Evolutionary conservation across 345 rosid species (phyloP).

Genomic region (Angophora floribunda): DNA sequence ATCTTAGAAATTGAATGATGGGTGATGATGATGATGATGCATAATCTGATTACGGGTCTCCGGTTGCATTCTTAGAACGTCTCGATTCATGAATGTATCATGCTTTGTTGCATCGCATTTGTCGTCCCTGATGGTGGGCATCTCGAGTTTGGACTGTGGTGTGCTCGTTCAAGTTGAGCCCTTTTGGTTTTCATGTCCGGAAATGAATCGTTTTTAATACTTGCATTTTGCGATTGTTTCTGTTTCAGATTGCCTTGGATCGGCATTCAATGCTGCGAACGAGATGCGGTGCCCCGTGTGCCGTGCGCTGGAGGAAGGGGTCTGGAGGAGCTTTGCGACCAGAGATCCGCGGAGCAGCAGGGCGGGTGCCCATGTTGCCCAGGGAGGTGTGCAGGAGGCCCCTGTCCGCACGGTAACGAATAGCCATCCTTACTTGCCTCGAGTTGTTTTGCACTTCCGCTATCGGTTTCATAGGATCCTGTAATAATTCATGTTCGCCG

Average conservation of each 20-base stretch:
- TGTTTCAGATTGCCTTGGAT: constrained; percentile 20
- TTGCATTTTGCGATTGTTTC: neutral
- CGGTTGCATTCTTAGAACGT: neutral
- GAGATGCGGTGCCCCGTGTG: constrained; percentile 22
- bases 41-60: too few relatives aligned
- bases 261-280: constrained; percentile 8
- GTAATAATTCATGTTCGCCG: neutral
- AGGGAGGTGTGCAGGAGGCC: neutral
- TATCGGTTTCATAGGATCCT: neutral
- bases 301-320: constrained; percentile 8
- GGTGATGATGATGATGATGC: neutral
- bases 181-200: neutral
- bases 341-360: neutral
- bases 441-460: neutral
- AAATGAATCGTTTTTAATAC: neutral
- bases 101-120: neutral
- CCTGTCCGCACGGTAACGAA: neutral
- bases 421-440: neutral
- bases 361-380: neutral
- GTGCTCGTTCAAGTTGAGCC: neutral
- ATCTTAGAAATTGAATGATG: neutral
- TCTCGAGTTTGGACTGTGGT: neutral
- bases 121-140: too few relatives aligned
- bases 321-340: neutral
- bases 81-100: neutral